Evolutionary conservation across 257 asterid species (phyloP).

Genomic region (Solanum clarkiae): DNA sequence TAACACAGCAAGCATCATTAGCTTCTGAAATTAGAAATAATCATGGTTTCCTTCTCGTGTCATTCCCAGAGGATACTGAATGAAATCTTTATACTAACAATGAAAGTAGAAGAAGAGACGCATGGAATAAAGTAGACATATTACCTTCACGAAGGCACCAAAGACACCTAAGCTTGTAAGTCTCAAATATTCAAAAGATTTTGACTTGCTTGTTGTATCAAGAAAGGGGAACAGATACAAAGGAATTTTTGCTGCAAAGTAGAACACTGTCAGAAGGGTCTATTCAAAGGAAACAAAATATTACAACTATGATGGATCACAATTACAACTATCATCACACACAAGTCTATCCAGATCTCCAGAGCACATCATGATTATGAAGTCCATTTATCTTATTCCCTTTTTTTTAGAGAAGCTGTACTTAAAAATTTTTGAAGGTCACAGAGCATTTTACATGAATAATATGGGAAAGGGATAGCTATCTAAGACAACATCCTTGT

Average conservation of each 20-base stretch:
- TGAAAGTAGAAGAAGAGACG: not conserved
- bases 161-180: conserved; percentile 27
- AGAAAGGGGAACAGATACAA: conserved; percentile 19
- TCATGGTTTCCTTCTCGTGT: not conserved
- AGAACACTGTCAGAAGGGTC: not conserved
- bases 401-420: not conserved
- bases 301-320: not conserved
- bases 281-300: not conserved
- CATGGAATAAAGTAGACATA: not conserved
- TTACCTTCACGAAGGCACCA: conserved; percentile 37
- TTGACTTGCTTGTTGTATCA: conserved; percentile 6
- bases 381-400: not conserved
- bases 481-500: not conserved
- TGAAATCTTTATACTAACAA: not conserved
- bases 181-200: conserved; percentile 22
- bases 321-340: not conserved
- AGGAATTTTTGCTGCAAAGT: conserved; percentile 24
- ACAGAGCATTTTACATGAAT: not conserved
- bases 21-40: not conserved
- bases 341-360: not conserved
- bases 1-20: not conserved
- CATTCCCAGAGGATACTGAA: not conserved
- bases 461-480: not conserved
- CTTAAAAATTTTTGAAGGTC: not conserved
- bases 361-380: not conserved